Conservation (phyloP, 2,329 filamentous ascomycete species). For the Sclerotinia subarctica region DNA sequence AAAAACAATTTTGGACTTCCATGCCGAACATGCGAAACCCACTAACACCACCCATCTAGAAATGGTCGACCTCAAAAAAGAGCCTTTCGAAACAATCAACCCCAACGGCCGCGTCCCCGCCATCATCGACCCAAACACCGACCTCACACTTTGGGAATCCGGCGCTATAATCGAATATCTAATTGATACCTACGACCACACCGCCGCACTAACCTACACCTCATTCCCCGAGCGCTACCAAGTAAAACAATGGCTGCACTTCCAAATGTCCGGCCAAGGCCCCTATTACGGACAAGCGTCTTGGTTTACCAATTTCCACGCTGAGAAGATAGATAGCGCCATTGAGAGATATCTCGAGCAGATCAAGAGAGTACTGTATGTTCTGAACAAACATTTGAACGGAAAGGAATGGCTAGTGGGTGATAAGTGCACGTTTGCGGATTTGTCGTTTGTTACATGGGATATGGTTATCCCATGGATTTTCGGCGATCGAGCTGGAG, state of each 20-base stretch:
- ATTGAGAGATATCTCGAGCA: slow-evolving; percentile 45
- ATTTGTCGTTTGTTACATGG: slow-evolving; percentile 32
- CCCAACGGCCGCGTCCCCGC: slow-evolving; percentile 35
- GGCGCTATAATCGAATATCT: slow-evolving; percentile 47
- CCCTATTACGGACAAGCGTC: slow-evolving; percentile 22
- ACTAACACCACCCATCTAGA: background rate
- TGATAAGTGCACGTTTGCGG: slow-evolving; percentile 42
- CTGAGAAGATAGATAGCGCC: slow-evolving; percentile 44
- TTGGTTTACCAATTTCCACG: slow-evolving; percentile 39
- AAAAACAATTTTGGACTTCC: background rate
- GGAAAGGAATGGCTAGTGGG: slow-evolving; percentile 41
- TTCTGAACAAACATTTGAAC: slow-evolving; percentile 43
- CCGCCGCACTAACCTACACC: background rate
- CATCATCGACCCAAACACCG: slow-evolving; percentile 42
- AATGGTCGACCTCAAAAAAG: slow-evolving; percentile 39
- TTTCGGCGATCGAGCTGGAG: slow-evolving; percentile 19
- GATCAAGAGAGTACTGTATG: slow-evolving; percentile 37
- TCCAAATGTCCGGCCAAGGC: slow-evolving; percentile 1
- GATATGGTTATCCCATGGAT: slow-evolving; percentile 22
- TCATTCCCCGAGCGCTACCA: background rate
- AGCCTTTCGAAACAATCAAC: slow-evolving; percentile 39
- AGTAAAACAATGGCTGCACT: background rate
- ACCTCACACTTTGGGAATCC: slow-evolving; percentile 38
- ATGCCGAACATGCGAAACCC: background rate
- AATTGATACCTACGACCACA: slow-evolving; percentile 40